Percentiles rank a stretch among this genome's conserved stretches.
phyloP scores from a whole-genome alignment of 2,329 filamentous ascomycete genomes.

The Alternaria sp. region DNA sequence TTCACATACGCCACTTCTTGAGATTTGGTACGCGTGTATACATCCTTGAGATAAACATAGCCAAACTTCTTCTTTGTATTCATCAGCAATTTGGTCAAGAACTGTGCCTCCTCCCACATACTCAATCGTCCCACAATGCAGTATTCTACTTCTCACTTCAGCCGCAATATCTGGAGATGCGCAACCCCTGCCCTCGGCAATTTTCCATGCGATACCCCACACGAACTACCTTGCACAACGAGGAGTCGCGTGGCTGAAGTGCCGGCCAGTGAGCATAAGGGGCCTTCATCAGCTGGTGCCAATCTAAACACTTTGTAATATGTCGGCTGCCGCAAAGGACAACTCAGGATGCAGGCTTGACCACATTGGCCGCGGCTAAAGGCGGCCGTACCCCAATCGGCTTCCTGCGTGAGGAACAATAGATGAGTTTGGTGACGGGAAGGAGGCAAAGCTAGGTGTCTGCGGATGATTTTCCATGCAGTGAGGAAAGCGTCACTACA shows the following conservation, averaged over 20 bases:
- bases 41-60: conserved; percentile 1
- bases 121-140: conserved; percentile 15
- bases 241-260: conserved; percentile 17
- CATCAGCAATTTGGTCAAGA: conserved; percentile 31
- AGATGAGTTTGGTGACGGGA: conserved; percentile 10
- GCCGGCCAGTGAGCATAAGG: conserved; percentile 15
- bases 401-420: neutral
- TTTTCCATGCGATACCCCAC: conserved; percentile 20
- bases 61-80: conserved; percentile 27
- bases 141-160: conserved; percentile 1
- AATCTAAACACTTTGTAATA: conserved; percentile 18
- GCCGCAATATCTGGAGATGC: conserved; percentile 19
- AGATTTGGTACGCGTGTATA: conserved; percentile 1
- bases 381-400: neutral
- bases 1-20: conserved; percentile 3
- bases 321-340: conserved; percentile 3
- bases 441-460: neutral
- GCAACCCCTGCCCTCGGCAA: conserved; percentile 8
- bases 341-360: neutral
- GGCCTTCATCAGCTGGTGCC: neutral
- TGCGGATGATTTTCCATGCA: conserved; percentile 11
- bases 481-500: neutral
- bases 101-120: neutral
- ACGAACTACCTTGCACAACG: conserved; percentile 8
- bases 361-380: conserved; percentile 15